Evolutionary conservation across 306 rosid genomes (phyloP).

Genomic region (Vicia villosa): DNA sequence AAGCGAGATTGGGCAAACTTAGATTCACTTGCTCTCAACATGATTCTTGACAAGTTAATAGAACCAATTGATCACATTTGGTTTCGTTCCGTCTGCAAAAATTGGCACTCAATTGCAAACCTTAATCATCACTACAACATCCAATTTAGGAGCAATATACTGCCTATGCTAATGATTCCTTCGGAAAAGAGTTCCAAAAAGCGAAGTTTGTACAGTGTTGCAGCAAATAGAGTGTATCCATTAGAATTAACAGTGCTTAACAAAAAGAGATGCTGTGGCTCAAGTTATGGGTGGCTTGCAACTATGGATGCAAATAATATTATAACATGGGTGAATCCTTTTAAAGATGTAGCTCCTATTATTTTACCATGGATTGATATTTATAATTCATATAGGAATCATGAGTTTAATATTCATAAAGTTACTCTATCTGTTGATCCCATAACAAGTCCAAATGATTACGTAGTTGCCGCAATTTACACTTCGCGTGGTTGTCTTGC

Average conservation of each 20-base stretch:
- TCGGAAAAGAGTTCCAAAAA: neutral
- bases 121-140: neutral
- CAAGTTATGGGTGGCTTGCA: conserved; percentile 8
- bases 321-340: neutral
- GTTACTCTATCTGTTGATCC: neutral
- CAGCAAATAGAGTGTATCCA: neutral
- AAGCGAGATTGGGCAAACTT: neutral
- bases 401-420: neutral
- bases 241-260: neutral
- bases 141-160: neutral
- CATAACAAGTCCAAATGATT: neutral
- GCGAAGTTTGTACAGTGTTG: neutral
- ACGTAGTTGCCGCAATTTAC: conserved; percentile 5
- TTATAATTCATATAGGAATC: neutral
- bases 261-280: conserved; percentile 12
- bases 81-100: conserved; percentile 6
- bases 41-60: neutral
- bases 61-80: neutral
- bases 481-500: neutral
- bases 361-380: neutral
- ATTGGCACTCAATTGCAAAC: neutral
- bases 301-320: neutral
- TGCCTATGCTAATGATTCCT: conserved; percentile 21
- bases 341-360: conserved; percentile 16
- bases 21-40: neutral